Conservation (phyloP, 495 filamentous ascomycete species). For the Astrocystis sublimbata region DNA sequence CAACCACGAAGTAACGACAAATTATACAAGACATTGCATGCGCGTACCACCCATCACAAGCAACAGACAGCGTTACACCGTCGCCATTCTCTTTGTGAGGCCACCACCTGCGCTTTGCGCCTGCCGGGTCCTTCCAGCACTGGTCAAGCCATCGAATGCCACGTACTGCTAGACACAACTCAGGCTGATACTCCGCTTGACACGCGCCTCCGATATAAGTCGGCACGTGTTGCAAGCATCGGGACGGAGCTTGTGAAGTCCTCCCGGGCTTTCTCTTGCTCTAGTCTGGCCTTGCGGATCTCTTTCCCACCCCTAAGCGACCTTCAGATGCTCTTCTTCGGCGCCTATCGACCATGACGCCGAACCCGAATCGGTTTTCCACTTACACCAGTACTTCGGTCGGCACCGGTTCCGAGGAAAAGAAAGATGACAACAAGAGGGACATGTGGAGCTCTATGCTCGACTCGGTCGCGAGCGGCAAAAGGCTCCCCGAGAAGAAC, state of each 20-base stretch:
- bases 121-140: background rate
- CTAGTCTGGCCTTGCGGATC: background rate
- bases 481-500: slow-evolving; percentile 90
- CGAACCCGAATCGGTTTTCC: slow-evolving; percentile 59
- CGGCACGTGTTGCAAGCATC: slow-evolving; percentile 25
- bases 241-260: background rate
- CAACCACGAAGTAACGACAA: too few species aligned
- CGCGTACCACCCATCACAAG: slow-evolving; percentile 5
- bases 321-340: slow-evolving; percentile 29
- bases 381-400: slow-evolving; percentile 52
- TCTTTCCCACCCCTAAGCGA: slow-evolving; percentile 21
- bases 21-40: slow-evolving; percentile 15
- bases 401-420: slow-evolving; percentile 42
- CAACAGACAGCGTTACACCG: slow-evolving; percentile 11
- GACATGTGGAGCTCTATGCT: slow-evolving; percentile 96
- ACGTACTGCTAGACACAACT: background rate
- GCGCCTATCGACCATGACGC: slow-evolving; percentile 45
- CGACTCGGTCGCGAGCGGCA: slow-evolving; percentile 84
- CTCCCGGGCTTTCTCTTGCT: background rate
- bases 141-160: slow-evolving; percentile 3
- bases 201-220: slow-evolving; percentile 7
- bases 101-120: background rate
- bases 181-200: background rate
- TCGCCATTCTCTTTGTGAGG: background rate
- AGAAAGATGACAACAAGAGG: slow-evolving; percentile 74